phyloP scores from a whole-genome alignment of 495 filamentous ascomycete species.

The Penicillium paradoxum region DNA sequence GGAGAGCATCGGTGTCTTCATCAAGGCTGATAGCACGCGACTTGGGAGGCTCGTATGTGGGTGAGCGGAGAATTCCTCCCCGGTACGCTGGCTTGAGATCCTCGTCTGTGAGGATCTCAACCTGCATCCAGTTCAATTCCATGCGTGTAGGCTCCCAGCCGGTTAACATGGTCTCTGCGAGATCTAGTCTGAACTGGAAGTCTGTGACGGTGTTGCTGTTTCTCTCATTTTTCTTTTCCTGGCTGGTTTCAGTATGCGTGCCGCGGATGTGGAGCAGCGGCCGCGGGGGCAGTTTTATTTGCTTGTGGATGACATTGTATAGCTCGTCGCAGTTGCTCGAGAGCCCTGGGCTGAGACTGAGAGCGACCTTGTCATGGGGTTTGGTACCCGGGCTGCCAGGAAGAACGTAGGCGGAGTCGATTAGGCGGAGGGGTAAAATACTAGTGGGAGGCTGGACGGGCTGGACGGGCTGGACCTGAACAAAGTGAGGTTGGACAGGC shows the following conservation, averaged over 20 bases:
- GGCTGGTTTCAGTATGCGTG: slow-evolving; percentile 26
- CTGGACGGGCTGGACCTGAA: neutral
- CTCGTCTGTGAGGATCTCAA: slow-evolving; percentile 22
- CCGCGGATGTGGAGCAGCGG: slow-evolving; percentile 33
- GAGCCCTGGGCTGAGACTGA: slow-evolving; percentile 24
- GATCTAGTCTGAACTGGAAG: slow-evolving; percentile 38
- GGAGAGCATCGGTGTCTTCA: slow-evolving; percentile 14
- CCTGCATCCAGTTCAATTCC: slow-evolving; percentile 16
- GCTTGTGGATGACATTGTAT: slow-evolving; percentile 22
- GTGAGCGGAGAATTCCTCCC: slow-evolving; percentile 23
- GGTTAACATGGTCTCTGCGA: slow-evolving; percentile 30
- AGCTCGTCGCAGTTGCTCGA: slow-evolving; percentile 23
- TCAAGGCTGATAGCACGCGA: neutral
- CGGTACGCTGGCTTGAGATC: slow-evolving; percentile 28
- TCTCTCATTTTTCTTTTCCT: slow-evolving; percentile 25
- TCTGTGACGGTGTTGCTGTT: slow-evolving; percentile 30
- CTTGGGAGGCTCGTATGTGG: slow-evolving; percentile 17
- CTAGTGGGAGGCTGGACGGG: neutral
- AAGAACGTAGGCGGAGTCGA: slow-evolving; percentile 22
- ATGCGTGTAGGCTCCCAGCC: slow-evolving; percentile 20
- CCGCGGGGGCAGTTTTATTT: slow-evolving; percentile 34
- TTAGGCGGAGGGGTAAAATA: slow-evolving; percentile 8
- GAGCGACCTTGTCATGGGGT: slow-evolving; percentile 13
- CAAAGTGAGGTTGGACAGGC: neutral
- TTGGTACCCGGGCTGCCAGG: slow-evolving; percentile 9